Evolutionary conservation across 345 rosid species (phyloP), one percentile per base, ranked within the genome.

Genomic region (Rhizophora apiculata): DNA sequence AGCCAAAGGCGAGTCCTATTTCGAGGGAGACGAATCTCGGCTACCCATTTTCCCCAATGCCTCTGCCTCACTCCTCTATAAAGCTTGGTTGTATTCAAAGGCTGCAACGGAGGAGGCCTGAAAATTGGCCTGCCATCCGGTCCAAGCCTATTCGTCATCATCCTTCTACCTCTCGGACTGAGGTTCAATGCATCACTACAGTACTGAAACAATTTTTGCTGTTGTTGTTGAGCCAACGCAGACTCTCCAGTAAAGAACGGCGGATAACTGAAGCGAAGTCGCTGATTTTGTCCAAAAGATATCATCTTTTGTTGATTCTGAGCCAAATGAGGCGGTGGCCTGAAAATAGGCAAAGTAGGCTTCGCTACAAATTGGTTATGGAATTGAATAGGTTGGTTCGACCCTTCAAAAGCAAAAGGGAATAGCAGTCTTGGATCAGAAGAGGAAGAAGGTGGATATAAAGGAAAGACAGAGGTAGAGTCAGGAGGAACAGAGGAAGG

Each of bases 21-120:
- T 51, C 90, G 86, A 65, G 98, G 98, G 70, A 83, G 92, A 67
- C 98, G 98, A 79, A 91, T 93, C 83, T 93, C 98, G 0, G 98
- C 97, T 11, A 91, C 97, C 97, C 98, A 93, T 86, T 93, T 93
- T 26, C 98, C 96, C 96, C 97, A 93, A 74, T 93, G 97, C 68
- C 96, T 84, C 74, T 93, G 98, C 79, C 97, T 86, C 53, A 93
- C 96, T 64, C 97, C 98, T 65, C 97, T 84, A 63, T 93, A 93
- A 31, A 93, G 89, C 81, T 88, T 93, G 2, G 96, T 91, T 9
- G 94, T 68, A 68, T 85, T 83, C 27, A 85, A 70, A 13, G 98
- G 98, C 82, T 88, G 96, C 15, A 85, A 49, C 0, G 83, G 83
- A 5, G 89, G 37, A 34, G 37, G 88, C 72, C 87, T 73, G 55